Base-by-base conservation (phyloP, 2,329 filamentous ascomycete species). In the Phyllosticta paracitricarpa region DNA sequence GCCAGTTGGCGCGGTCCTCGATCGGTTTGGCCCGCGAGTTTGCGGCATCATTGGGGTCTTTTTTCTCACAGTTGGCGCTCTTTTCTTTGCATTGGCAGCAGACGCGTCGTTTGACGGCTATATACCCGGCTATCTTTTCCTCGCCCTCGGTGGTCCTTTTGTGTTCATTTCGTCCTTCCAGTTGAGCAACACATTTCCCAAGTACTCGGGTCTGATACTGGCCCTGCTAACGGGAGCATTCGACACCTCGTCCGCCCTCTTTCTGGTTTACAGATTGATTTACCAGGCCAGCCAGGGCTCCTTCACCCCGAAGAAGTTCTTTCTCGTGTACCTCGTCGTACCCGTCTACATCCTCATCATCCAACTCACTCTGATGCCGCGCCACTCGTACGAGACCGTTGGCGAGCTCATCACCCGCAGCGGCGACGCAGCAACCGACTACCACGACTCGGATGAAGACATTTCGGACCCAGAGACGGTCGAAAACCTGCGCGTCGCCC, bases 1-100 rank as follows among this genome's bases (percentile, higher is more conserved):
- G 6, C 89, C 91, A 2, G 85, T 96, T 10, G 92, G 92, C 54
- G 89, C 89, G 2, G 87, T 96, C 54, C 82, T 96, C 24, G 92
- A 96, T 74, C 81, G 85, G 64, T 92, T 84, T 69, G 92, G 92
- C 1, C 92, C 92, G 14, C 83, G 88, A 61, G 80, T 89, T 4
- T 89, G 88, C 68, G 88, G 89, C 3, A 78, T 91, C 24, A 81
- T 88, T 61, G 91, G 88, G 57, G 85, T 84, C 62, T 63, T 86
- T 48, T 86, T 88, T 66, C 81, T 96, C 24, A 77, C 84, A 0
- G 66, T 83, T 9, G 92, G 92, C n/a, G 81, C 89, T 28, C 67
- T 89, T 1, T 77, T 91, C 17, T 86, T 96, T 76, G 86, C 87
- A 0, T 87, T 87, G 67, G 87, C 86, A 24, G 72, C 77, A 62